A percentile compares a stretch with the other conserved stretches of the same genome.
Evolutionary conservation across 257 asterid genomes (phyloP).

Genomic region (Jacaranda mimosifolia): DNA sequence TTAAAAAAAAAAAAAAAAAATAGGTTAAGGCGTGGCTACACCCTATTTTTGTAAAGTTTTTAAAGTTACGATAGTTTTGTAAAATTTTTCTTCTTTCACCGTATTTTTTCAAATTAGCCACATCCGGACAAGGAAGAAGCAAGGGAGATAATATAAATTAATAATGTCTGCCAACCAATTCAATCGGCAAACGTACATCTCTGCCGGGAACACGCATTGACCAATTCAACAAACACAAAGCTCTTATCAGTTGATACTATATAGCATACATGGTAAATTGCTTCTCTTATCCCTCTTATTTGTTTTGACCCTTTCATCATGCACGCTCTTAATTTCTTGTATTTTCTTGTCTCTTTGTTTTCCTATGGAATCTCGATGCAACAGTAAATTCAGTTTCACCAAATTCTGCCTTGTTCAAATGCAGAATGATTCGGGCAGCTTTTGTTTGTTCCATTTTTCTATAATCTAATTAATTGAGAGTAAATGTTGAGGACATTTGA

Average conservation of each 20-base stretch:
- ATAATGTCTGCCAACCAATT: neutral
- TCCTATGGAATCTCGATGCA: neutral
- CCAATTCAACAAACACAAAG: conserved; percentile 3
- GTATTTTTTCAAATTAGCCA: neutral
- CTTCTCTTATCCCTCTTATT: neutral
- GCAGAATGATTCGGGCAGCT: no score
- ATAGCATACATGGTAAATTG: no score
- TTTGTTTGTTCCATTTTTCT: no score
- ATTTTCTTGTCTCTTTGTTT: neutral
- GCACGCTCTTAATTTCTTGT: neutral
- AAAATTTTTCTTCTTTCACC: no score
- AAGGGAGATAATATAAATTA: neutral
- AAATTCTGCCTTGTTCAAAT: neutral
- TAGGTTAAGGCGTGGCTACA: no score
- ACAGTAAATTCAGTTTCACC: neutral
- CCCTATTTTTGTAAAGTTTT: no score
- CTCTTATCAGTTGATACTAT: neutral
- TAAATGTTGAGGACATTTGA: no score
- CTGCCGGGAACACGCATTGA: neutral
- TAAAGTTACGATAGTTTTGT: no score
- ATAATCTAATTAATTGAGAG: no score
- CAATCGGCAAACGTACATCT: neutral
- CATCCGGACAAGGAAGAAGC: conserved; percentile 2
- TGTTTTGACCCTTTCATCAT: conserved; percentile 12
- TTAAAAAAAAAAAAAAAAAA: no score